These are phyloP conservation scores for Paecilomyces sp. DNA, from an alignment of 2,329 filamentous ascomycete species.

Conservation along the genomic window DNA sequence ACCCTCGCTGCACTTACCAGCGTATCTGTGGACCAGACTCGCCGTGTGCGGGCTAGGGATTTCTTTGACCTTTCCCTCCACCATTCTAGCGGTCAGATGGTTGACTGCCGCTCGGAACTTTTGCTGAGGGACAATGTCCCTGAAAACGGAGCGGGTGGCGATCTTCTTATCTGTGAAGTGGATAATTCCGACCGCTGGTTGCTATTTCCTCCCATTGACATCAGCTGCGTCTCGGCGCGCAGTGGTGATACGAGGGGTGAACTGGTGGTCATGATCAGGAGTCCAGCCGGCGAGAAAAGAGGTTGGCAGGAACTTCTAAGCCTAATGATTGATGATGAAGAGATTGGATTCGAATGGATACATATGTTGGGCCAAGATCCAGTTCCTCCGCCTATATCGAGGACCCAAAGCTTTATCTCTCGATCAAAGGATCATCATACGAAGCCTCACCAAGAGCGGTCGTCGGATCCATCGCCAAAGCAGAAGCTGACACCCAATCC, in stretches of 20 bases:
- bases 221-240: conserved; percentile 68
- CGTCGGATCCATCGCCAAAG: conserved; percentile 14
- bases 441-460: conserved; percentile 13
- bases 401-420: conserved; percentile 47
- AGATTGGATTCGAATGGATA: conserved; percentile 78
- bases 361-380: conserved; percentile 67
- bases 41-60: conserved; percentile 84
- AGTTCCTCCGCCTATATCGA: conserved; percentile 52
- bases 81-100: conserved; percentile 82
- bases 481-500: conserved; percentile 40
- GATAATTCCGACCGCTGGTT: conserved; percentile 72
- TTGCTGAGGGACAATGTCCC: conserved; percentile 73
- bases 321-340: conserved; percentile 68
- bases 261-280: conserved; percentile 81
- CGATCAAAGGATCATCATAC: conserved; percentile 30
- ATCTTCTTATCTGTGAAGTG: conserved; percentile 89
- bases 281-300: conserved; percentile 50
- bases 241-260: conserved; percentile 65
- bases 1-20: conserved; percentile 65
- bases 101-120: conserved; percentile 84
- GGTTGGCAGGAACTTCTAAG: conserved; percentile 81
- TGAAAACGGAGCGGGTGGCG: conserved; percentile 62
- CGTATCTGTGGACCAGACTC: conserved; percentile 64
- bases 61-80: conserved; percentile 77
- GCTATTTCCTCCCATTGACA: conserved; percentile 80